Evolutionary conservation across 805 yeast species (phyloP), one percentile per base, ranked within the genome.

Genomic region (Danielia oregonensis): DNA sequence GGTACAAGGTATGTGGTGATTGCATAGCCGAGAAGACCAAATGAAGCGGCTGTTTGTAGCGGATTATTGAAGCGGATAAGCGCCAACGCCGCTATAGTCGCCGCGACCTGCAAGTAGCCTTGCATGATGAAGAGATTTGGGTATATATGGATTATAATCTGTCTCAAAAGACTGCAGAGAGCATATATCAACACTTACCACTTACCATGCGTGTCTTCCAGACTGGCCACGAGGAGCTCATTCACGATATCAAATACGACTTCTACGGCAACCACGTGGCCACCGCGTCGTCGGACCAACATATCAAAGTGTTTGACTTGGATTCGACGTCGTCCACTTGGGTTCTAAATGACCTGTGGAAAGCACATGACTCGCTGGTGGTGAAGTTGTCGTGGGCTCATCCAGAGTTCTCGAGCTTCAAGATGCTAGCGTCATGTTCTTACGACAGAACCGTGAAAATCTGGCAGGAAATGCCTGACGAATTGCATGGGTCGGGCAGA

Each of bases 211-310:
- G 78, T 50, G 87, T 96, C 3, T 82, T 91, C 49, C 71, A 81
- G 11, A 84, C 96, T 0, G 94, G 94, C 23, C 97, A 93, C 57
- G 95, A 87, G 51, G 98, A 93, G 57, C 71, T 91, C 36, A 79
- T 91, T 29, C 94, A 89, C 48, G 96, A 89, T 51, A 78, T 89
- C 16, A 80, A 86, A 14, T 93, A 89, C 59, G 96, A 93, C 59
- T 91, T 83, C 61, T 91, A 91, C 54, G 97, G 98, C 1, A 78
- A 80, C 35, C 86, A 88, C 42, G 68, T 93, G 37, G 98, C 97
- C 2, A 91, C 97, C 0, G 89, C 95, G 40, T 86, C 96, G 4
- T 86, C 95, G 0, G 98, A 93, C 61, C 96, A 89, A 51, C 95
- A 86, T 52, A 75, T 93, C 42, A 86, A 87, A 52, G 89, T 93